These are phyloP conservation scores for Aureobasidium melanogenum DNA, from an alignment of 2,329 filamentous ascomycete genomes.

Conservation along the genomic window DNA sequence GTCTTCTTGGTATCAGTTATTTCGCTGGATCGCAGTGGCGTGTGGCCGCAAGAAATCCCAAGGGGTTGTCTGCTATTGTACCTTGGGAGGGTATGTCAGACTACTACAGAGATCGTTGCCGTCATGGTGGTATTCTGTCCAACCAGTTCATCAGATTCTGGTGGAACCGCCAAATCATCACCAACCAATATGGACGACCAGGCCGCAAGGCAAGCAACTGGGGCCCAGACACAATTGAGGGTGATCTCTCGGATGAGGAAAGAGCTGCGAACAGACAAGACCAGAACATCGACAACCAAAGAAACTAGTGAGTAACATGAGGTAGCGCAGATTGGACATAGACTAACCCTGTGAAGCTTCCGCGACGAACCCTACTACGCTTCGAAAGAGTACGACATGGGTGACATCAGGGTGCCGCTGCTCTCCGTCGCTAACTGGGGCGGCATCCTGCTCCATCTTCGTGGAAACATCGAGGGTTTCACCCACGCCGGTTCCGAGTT, in stretches of 20 bases:
- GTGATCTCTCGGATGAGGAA: conserved; percentile 45
- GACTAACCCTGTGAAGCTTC: conserved; percentile 37
- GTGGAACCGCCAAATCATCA: conserved; percentile 59
- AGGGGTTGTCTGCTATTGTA: conserved; percentile 42
- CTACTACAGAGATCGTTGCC: conserved; percentile 40
- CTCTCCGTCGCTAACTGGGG: conserved; percentile 62
- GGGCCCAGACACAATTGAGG: conserved; percentile 48
- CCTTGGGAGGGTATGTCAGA: conserved; percentile 51
- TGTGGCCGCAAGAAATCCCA: conserved; percentile 43
- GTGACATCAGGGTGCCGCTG: conserved; percentile 57
- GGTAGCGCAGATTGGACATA: conserved; percentile 29
- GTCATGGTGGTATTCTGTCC: conserved; percentile 31
- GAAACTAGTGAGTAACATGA: conserved; percentile 10
- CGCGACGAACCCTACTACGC: conserved; percentile 55
- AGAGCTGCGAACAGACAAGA: conserved; percentile 36
- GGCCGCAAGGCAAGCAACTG: conserved; percentile 40
- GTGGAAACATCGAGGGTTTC: conserved; percentile 59
- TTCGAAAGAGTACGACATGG: conserved; percentile 54
- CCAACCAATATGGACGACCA: conserved; percentile 57
- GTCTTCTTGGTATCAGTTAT: conserved; percentile 41
- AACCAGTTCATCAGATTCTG: conserved; percentile 48
- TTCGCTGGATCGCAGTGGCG: conserved; percentile 48
- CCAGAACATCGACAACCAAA: conserved; percentile 33
- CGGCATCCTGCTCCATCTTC: conserved; percentile 57
- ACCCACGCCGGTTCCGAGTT: conserved; percentile 52